phyloP scores from a whole-genome alignment of 176 grass and related monocot species.

The Paspalum vaginatum region DNA sequence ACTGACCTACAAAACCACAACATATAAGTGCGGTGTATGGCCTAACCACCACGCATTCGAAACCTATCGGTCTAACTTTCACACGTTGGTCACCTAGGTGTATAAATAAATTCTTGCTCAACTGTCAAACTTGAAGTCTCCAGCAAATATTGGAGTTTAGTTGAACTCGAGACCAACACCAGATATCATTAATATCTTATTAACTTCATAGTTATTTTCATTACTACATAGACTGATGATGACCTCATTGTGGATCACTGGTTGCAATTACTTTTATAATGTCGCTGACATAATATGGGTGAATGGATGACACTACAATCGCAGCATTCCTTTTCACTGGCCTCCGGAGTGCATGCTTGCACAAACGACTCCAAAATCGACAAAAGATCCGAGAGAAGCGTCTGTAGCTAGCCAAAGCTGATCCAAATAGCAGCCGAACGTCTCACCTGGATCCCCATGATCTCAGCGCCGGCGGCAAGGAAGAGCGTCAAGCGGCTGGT shows the following conservation, averaged over 20 bases:
- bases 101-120: neutral
- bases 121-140: neutral
- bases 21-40: neutral
- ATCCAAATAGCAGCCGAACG: slow-evolving; percentile 15
- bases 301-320: neutral
- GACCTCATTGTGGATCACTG: neutral
- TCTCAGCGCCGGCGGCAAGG: slow-evolving; percentile 71
- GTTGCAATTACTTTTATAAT: neutral
- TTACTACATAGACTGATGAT: neutral
- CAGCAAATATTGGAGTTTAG: neutral
- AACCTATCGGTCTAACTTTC: neutral
- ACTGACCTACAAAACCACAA: neutral
- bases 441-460: slow-evolving; percentile 74
- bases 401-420: neutral
- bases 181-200: neutral
- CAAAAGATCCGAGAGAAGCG: neutral
- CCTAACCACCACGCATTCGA: neutral
- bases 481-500: slow-evolving; percentile 90
- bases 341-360: neutral
- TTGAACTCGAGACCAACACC: neutral
- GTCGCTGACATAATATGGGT: neutral
- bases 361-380: neutral
- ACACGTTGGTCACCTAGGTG: neutral
- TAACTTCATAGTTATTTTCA: neutral
- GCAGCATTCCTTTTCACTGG: neutral